A percentile compares a stretch with the other conserved stretches of the same genome.
Evolutionary conservation across 2,329 filamentous ascomycete species (phyloP).

Genomic region (Fusarium siculi): DNA sequence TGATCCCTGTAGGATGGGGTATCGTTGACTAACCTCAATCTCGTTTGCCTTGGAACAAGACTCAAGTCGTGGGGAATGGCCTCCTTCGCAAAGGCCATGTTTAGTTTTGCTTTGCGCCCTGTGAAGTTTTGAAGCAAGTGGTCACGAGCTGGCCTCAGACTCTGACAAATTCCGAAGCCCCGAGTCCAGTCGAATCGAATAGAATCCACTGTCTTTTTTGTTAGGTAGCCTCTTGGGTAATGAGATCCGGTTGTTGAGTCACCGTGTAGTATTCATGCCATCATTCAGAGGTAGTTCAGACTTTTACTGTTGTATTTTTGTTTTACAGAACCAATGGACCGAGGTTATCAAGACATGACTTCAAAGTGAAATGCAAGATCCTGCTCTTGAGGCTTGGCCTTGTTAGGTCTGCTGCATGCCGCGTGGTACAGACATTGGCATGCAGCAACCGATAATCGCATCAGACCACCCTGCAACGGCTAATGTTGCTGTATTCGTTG

Average conservation of each 20-base stretch:
- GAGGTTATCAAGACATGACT: neutral
- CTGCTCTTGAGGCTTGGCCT: constrained; percentile 12
- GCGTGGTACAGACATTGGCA: constrained; percentile 8
- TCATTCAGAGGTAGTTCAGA: neutral
- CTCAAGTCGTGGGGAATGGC: constrained; percentile 24
- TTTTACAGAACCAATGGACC: neutral
- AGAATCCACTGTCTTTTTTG: constrained; percentile 3
- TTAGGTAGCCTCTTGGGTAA: constrained; percentile 17
- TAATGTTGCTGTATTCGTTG: neutral
- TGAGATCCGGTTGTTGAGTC: neutral
- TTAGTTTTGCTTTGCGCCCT: constrained; percentile 24
- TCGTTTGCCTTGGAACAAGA: constrained; percentile 37
- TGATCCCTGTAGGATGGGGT: constrained; percentile 16
- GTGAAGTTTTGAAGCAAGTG: constrained; percentile 24
- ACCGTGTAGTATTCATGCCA: constrained; percentile 13
- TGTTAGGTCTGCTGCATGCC: neutral
- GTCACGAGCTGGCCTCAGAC: constrained; percentile 17
- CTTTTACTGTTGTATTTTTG: neutral
- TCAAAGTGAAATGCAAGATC: neutral
- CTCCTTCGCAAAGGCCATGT: constrained; percentile 21
- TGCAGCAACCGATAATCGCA: constrained; percentile 12
- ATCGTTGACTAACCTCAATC: constrained; percentile 40
- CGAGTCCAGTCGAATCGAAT: neutral
- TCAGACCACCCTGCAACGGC: constrained; percentile 27
- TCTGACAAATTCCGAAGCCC: constrained; percentile 6